These are phyloP conservation scores for Hirsutella thompsonii DNA, from an alignment of 2,329 filamentous ascomycete genomes.

Conservation along the genomic window DNA sequence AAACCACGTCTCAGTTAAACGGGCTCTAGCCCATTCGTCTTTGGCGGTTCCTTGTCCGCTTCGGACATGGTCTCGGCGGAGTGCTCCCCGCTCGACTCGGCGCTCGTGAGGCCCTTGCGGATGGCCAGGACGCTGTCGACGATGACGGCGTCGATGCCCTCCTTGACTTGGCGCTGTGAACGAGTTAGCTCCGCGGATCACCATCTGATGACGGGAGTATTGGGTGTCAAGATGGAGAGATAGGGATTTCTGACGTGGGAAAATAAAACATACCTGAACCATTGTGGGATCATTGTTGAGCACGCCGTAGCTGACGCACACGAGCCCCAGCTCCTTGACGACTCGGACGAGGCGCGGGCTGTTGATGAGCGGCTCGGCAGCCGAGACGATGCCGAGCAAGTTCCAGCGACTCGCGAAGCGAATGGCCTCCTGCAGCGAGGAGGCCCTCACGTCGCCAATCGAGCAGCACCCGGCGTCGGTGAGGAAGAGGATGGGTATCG, in stretches of 20 bases:
- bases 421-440: constrained; percentile 87
- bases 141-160: constrained; percentile 96
- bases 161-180: constrained; percentile 70
- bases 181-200: no score
- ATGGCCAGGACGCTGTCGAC: constrained; percentile 92
- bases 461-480: constrained; percentile 73
- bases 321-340: constrained; percentile 85
- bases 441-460: constrained; percentile 82
- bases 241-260: not conserved
- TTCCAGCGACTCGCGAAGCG: constrained; percentile 94
- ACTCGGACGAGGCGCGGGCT: constrained; percentile 82
- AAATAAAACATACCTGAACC: constrained; percentile 58
- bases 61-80: constrained; percentile 1
- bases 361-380: constrained; percentile 78
- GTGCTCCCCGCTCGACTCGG: constrained; percentile 6
- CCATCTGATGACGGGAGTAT: no score
- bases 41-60: not conserved
- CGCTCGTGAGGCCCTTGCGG: constrained; percentile 65
- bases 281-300: constrained; percentile 79
- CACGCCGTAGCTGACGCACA: constrained; percentile 89
- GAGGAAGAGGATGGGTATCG: constrained; percentile 88
- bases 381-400: constrained; percentile 76
- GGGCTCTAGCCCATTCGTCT: no score
- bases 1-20: no score
- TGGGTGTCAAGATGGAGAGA: not conserved